Evolutionary conservation across 306 rosid genomes (phyloP).

Genomic region (Hippophae tibetana): DNA sequence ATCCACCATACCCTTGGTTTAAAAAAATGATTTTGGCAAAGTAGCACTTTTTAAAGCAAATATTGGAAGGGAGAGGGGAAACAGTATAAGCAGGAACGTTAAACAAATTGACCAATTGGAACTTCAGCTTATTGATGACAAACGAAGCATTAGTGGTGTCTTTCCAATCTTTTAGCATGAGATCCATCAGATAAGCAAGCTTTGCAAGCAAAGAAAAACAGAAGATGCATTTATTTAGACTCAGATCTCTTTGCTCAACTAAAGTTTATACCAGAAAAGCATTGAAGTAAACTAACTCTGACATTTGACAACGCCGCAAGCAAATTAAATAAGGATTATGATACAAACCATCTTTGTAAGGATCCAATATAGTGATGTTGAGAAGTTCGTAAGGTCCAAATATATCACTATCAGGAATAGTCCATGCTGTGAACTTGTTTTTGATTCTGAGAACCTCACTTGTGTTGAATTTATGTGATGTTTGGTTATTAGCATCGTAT

Average conservation of each 20-base stretch:
- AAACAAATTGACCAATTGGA: no score
- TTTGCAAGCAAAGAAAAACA: no score
- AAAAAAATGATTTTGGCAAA: no score
- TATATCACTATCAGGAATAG: slow-evolving; percentile 31
- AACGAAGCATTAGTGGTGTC: no score
- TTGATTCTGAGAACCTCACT: slow-evolving; percentile 53
- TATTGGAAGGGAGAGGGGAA: no score
- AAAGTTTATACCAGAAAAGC: not conserved
- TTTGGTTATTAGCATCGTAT: slow-evolving; percentile 14
- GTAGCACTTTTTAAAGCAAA: no score
- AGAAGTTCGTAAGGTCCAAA: slow-evolving; percentile 89
- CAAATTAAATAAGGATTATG: slow-evolving; percentile 18
- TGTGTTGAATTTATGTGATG: slow-evolving; percentile 24
- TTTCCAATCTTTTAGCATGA: no score
- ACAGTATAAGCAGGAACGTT: no score
- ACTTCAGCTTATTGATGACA: no score
- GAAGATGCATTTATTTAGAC: no score
- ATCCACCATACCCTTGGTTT: no score
- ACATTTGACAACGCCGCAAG: slow-evolving; percentile 10
- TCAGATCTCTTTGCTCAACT: not conserved
- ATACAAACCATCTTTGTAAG: slow-evolving; percentile 53
- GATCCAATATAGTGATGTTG: slow-evolving; percentile 29
- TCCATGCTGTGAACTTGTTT: slow-evolving; percentile 55
- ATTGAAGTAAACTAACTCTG: not conserved
- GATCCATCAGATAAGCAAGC: no score